Evolutionary conservation across 2,329 filamentous ascomycete genomes (phyloP), one percentile per base, ranked within the genome.

Genomic region (Paraconiothyrium brasiliense): DNA sequence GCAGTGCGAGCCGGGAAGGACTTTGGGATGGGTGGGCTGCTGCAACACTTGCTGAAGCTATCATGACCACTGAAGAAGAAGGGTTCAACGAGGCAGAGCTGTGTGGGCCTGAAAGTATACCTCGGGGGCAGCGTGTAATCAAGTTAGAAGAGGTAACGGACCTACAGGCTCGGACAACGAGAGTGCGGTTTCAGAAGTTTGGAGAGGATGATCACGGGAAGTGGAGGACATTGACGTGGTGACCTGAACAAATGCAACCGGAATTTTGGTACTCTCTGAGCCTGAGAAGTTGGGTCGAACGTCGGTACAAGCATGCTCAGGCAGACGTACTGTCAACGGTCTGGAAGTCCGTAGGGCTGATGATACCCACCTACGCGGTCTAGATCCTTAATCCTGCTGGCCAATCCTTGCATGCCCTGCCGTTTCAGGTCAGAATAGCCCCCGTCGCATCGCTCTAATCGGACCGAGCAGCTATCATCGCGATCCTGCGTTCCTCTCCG

Each of bases 1-100:
- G 22, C 32, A 9, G 48, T 16, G 43, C 49, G 20, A 39, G 46
- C 4, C 58, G 63, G 11, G 63, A 66, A 27, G 63, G 61, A 7
- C 44, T 61, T 14, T 66, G 61, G 61, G 63, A 66, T 35, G 54
- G 58, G 5, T 32, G 30, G 43, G 58, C 58, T 20, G n/a, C 46
- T 6, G 58, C 54, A 20, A 34, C 35, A 20, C 39, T 60, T 2
- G 35, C 39, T 4, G 48, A 57, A 22, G 54, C 57, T 20, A 39
- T 60, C 22, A 48, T 60, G 20, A n/a, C 20, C 3, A 22, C 57
- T 30, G 58, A 60, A 27, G 58, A 60, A 30, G 58, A 57, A 16
- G 54, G 58, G 2, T 11, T 57, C 22, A 35, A 41, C 8, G 13
- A 8, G 11, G 47, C 39, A 14, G 48, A 48, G 13, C 32, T 30